phyloP scores from a whole-genome alignment of 2,329 filamentous ascomycete genomes.

The Aspergillus sp. region DNA sequence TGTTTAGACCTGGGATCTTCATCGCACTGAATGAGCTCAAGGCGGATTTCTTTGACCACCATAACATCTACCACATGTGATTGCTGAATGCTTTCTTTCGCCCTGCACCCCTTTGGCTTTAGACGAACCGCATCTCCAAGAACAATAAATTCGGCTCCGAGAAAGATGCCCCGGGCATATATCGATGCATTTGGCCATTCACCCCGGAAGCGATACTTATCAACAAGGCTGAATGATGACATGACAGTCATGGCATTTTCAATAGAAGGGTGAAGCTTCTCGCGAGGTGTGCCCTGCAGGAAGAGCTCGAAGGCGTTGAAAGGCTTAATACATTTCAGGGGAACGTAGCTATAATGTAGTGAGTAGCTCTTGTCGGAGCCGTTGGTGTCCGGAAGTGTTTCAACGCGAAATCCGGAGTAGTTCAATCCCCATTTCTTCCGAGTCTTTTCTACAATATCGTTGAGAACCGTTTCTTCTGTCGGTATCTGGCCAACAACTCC shows the following conservation, averaged over 20 bases:
- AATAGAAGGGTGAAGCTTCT: slow-evolving; percentile 55
- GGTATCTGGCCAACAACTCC: slow-evolving; percentile 57
- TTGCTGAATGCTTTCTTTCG: slow-evolving; percentile 18
- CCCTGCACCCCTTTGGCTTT: slow-evolving; percentile 29
- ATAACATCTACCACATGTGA: slow-evolving; percentile 51
- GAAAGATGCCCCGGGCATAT: slow-evolving; percentile 54
- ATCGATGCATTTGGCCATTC: slow-evolving; percentile 55
- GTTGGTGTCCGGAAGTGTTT: slow-evolving; percentile 56
- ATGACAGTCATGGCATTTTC: slow-evolving; percentile 54
- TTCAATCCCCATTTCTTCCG: slow-evolving; percentile 45
- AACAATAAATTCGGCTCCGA: slow-evolving; percentile 57
- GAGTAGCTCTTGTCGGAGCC: slow-evolving; percentile 52
- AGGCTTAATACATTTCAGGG: slow-evolving; percentile 55
- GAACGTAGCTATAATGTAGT: slow-evolving; percentile 56
- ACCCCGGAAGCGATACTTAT: slow-evolving; percentile 54
- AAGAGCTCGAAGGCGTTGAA: slow-evolving; percentile 55
- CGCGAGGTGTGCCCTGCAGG: slow-evolving; percentile 40
- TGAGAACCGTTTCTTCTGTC: slow-evolving; percentile 40
- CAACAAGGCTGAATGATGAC: slow-evolving; percentile 54
- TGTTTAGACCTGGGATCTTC: slow-evolving; percentile 47
- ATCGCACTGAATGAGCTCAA: slow-evolving; percentile 52
- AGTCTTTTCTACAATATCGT: slow-evolving; percentile 48
- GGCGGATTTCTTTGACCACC: slow-evolving; percentile 53
- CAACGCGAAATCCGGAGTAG: slow-evolving; percentile 57
- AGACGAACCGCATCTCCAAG: slow-evolving; percentile 58